Evolutionary conservation across 805 yeast species (phyloP).

Genomic region (Sugiyamaella mastotermitis): DNA sequence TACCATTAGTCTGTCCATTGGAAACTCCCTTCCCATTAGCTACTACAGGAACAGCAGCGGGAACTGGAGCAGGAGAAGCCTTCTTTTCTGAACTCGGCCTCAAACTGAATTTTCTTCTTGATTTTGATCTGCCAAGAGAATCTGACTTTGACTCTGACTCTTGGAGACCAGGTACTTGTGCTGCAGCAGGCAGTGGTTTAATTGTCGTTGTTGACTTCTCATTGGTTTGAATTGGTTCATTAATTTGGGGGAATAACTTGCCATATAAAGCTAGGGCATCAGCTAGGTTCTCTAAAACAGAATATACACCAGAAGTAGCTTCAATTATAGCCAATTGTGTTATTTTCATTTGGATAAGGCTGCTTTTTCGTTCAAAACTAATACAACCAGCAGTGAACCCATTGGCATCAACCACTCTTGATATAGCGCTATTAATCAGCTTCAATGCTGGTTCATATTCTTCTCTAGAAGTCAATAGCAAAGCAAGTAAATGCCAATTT

Average conservation of each 20-base stretch:
- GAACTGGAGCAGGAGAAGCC: too few species aligned
- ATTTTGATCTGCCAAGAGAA: not conserved
- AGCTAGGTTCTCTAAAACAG: conserved; percentile 58
- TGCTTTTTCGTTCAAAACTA: conserved; percentile 38
- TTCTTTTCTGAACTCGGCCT: not conserved
- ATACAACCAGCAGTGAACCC: not conserved
- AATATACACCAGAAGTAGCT: conserved; percentile 36
- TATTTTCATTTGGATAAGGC: conserved; percentile 55
- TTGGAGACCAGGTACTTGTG: not conserved
- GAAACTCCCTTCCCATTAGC: not conserved
- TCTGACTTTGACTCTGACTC: not conserved
- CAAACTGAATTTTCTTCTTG: not conserved
- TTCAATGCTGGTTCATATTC: conserved; percentile 50
- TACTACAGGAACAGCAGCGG: too few species aligned
- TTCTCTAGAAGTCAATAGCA: conserved; percentile 58
- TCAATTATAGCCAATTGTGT: conserved; percentile 71
- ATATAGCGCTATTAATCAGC: conserved; percentile 47
- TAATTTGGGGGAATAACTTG: conserved; percentile 38
- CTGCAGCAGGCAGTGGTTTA: not conserved
- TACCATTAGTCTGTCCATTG: not conserved
- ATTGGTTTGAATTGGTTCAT: conserved; percentile 6
- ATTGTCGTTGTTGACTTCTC: not conserved
- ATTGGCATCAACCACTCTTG: conserved; percentile 13
- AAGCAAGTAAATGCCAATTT: conserved; percentile 61
- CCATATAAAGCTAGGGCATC: conserved; percentile 58